Base-by-base conservation (phyloP, 768 basidiomycete genomes). In the Podaxis sp. region DNA sequence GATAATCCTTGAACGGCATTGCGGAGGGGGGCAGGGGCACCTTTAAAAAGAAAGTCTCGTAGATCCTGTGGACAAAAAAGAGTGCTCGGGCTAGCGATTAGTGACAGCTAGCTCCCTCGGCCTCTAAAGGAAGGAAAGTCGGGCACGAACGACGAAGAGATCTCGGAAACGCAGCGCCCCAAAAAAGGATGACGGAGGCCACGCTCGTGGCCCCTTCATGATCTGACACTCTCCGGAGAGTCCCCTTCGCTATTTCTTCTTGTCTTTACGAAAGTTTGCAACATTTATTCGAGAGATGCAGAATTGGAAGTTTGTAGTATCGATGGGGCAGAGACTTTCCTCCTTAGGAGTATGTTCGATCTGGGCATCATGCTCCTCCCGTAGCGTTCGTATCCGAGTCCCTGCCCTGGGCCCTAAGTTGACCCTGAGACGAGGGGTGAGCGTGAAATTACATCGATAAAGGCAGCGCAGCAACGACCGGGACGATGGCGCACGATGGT, bases 181-280 rank as follows among this genome's bases (percentile, higher is more conserved):
- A 86, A 66, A 89, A 89, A 13, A 87, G 52, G 6, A 74, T 81
- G 9, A 86, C 84, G 26, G 78, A 75, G 66, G 76, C 82, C 0
- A 87, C 88, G 2, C 88, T 86, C 0, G 87, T 87, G 9, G 84
- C 63, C 82, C 70, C 75, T 88, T 87, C 48, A 88, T 70, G 48
- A 87, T 74, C 68, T 82, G 17, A 79, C 74, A 66, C 82, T 83
- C 72, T 89, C 88, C 0, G 81, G 79, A 66, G 88, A 89, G 69
- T 90, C 89, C 55, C 82, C 83, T 49, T 65, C 67, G 67, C 77
- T 67, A 39, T 89, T 80, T 17, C n/a, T 80, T 81, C 9, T 77
- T 80, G 46, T 87, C 84, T 63, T 82, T 75, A 0, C 63, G 63
- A 71, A 89, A 88, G 19, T 39, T 54, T 30, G 26, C 0, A 66